These are phyloP conservation scores for Serendipita sp. DNA, from an alignment of 1,284 basidiomycete species.

Conservation along the genomic window DNA sequence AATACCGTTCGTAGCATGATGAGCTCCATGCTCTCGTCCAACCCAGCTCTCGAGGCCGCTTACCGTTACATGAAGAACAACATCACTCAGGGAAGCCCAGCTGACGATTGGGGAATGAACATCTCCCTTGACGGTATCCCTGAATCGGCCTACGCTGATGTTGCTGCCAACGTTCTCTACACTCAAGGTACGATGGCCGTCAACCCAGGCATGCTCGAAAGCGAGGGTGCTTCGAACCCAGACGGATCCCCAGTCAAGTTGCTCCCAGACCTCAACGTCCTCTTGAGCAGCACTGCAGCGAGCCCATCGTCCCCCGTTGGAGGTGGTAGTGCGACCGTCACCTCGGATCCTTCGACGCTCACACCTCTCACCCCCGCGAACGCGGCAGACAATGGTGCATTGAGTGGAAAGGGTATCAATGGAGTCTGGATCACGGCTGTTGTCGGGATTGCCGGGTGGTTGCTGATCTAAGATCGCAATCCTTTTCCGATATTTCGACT, in stretches of 20 bases:
- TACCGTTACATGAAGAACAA: conserved; percentile 38
- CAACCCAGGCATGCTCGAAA: conserved; percentile 41
- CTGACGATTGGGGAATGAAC: conserved; percentile 46
- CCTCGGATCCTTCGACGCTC: conserved; percentile 19
- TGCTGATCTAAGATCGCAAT: conserved; percentile 3
- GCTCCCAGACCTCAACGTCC: conserved; percentile 38
- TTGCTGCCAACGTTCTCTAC: conserved; percentile 46
- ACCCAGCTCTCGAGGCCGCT: conserved; percentile 36
- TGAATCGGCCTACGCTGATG: conserved; percentile 32
- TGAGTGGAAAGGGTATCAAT: background rate
- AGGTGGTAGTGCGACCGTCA: conserved; percentile 19
- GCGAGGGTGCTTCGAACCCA: conserved; percentile 38
- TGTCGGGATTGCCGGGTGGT: conserved; percentile 1
- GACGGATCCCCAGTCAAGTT: conserved; percentile 37
- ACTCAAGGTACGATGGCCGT: conserved; percentile 45
- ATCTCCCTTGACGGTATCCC: conserved; percentile 44
- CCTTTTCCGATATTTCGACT: background rate
- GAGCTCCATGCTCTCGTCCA: conserved; percentile 28
- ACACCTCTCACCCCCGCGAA: conserved; percentile 18
- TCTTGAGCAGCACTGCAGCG: conserved; percentile 9
- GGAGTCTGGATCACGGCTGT: conserved; percentile 2
- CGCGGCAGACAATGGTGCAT: conserved; percentile 13
- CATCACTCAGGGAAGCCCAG: conserved; percentile 31
- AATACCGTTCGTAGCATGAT: conserved; percentile 41
- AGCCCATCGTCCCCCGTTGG: conserved; percentile 19